Evolutionary conservation across 176 grass and related monocot genomes (phyloP).

Genomic region (Triticum monococcum): DNA sequence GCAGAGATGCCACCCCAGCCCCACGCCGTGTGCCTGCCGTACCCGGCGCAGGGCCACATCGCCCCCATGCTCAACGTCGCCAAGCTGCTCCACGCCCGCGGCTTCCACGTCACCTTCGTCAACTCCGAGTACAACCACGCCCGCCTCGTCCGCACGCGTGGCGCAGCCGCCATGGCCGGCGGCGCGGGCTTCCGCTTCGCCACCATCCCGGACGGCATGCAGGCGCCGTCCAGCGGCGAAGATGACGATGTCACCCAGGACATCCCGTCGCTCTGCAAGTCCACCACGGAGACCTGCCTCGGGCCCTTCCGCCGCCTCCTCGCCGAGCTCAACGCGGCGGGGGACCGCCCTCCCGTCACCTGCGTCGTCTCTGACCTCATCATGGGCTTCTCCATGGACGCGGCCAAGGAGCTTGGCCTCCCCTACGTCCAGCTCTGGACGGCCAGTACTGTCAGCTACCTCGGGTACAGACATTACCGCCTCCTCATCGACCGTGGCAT

Average conservation of each 20-base stretch:
- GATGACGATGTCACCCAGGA: constrained; percentile 66
- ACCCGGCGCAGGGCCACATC: not conserved
- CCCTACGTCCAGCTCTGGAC: constrained; percentile 21
- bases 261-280: constrained; percentile 54
- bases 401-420: not conserved
- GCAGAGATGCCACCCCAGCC: not conserved
- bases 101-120: not conserved
- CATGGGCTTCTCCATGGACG: constrained; percentile 19
- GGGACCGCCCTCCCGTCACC: not conserved
- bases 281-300: constrained; percentile 48
- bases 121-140: not conserved
- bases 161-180: not conserved
- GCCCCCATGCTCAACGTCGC: not conserved
- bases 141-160: not conserved
- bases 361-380: constrained; percentile 4
- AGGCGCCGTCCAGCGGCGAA: not conserved
- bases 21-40: not conserved
- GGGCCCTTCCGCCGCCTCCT: constrained; percentile 59
- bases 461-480: not conserved
- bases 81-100: not conserved
- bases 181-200: not conserved
- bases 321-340: constrained; percentile 27
- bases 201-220: not conserved
- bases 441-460: not conserved
- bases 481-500: not conserved